Evolutionary conservation across 371 early-diverging fungal species (phyloP), one percentile per base, ranked within the genome.

Genomic region (Chytridium lagenaria): DNA sequence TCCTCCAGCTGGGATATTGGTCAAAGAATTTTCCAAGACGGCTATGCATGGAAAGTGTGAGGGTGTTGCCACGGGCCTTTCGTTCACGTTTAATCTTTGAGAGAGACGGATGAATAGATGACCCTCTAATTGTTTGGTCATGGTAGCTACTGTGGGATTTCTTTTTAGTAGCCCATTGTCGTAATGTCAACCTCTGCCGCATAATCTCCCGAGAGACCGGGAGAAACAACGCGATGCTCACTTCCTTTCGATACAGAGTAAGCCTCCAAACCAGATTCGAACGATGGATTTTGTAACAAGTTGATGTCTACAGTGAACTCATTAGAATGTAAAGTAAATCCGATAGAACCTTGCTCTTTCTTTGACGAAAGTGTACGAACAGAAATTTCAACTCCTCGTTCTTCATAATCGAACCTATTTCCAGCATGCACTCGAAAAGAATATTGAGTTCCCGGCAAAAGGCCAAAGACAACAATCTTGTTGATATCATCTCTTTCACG

Each of bases 341-440:
- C 5, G 23, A n/a, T 28, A 12, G 23, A 2, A 75, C 71, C 70
- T 1, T 44, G 3, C 37, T 68, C 74, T 12, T 52, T 22, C n/a
- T 30, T n/a, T 7, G 23, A 3, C 26, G 38, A 50, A 23, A 68
- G 38, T 2, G 78, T 78, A 0, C 19, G 12, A 30, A 75, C 67
- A 34, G 2, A 15, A 3, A 57, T 36, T 30, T 57, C 51, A 23
- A 33, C 44, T 0, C 76, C 76, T 5, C 5, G 37, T 30, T 78
- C 72, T 39, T 57, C 65, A 40, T 39, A 78, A 26, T 39, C 63
- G 37, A 78, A 78, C 57, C 78, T 38, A 52, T 78, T 78, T 16
- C 78, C 78, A 12, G 71, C 72, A 52, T 68, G 64, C 10, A 78
- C 72, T 22, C 75, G 50, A 49, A 78, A 72, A 10, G 36, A 68